Percentiles rank a stretch among this genome's conserved stretches.
Evolutionary conservation across 2,329 filamentous ascomycete species (phyloP).

Genomic region (Aspergillus cejpii): DNA sequence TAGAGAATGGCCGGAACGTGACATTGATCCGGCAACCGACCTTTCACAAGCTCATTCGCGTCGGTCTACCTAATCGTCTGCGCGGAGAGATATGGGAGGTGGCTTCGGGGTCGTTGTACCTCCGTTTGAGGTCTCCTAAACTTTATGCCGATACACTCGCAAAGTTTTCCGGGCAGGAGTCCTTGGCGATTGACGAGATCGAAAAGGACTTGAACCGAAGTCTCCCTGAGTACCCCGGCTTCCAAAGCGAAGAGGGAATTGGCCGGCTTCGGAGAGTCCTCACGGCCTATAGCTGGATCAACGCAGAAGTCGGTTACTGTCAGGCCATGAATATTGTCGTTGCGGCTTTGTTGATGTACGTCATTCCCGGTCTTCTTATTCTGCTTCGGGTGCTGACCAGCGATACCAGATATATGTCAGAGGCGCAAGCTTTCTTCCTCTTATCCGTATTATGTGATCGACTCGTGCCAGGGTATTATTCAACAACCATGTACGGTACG

Average conservation of each 20-base stretch:
- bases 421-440: slow-evolving; percentile 89
- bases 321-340: slow-evolving; percentile 99
- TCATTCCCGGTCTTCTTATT: slow-evolving; percentile 7
- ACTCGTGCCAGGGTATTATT: slow-evolving; percentile 92
- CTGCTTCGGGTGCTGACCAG: slow-evolving; percentile 15
- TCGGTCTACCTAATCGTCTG: slow-evolving; percentile 86
- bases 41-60: slow-evolving; percentile 93
- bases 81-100: slow-evolving; percentile 95
- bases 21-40: slow-evolving; percentile 92
- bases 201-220: slow-evolving; percentile 97
- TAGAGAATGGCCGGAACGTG: slow-evolving; percentile 85
- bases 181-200: slow-evolving; percentile 95
- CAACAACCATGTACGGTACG: slow-evolving; percentile 98
- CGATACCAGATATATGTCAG: slow-evolving; percentile 84
- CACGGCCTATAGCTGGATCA: slow-evolving; percentile 96
- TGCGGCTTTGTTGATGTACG: slow-evolving; percentile 82
- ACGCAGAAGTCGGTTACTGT: slow-evolving; percentile 93
- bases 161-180: slow-evolving; percentile 78
- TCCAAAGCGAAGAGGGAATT: slow-evolving; percentile 94
- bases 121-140: slow-evolving; percentile 77
- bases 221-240: slow-evolving; percentile 93
- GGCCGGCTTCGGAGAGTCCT: slow-evolving; percentile 80
- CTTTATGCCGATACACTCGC: slow-evolving; percentile 76
- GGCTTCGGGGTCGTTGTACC: slow-evolving; percentile 81
- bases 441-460: slow-evolving; percentile 88